Base-by-base conservation (phyloP, 2,329 filamentous ascomycete genomes). In the Fusarium sororula region DNA sequence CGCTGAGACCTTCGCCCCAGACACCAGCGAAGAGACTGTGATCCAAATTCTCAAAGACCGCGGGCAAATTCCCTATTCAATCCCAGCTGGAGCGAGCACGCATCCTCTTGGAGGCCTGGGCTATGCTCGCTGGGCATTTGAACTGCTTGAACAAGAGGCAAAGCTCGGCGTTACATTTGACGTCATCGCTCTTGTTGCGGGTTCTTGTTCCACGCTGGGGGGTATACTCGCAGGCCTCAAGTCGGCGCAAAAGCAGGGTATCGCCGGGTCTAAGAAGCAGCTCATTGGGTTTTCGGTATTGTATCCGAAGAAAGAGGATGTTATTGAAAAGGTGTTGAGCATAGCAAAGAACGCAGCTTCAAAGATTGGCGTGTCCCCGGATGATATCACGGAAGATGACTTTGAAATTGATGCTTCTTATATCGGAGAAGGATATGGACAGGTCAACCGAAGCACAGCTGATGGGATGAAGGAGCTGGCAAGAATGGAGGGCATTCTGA, bases 81-180 rank as follows among this genome's bases (percentile, higher is more conserved):
- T 73, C 5, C 70, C 70, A 22, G n/a, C 60, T 1, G 70, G 70
- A 1, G 70, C 70, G 20, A 73, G 70, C 24, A 44, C 66, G 5
- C 70, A 73, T 56, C 56, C 60, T 11, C 41, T 67, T 1, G 70
- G 70, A 2, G 70, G 70, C 9, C 12, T 73, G 7, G 70, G 70
- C 17, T 73, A 66, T 28, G 70, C 70, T n/a, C 60, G 61, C 13
- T 73, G 70, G 70, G 70, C 53, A 4, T 74, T 73, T 8, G 66
- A 73, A 5, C n/a, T 73, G 4, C 53, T 73, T 4, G 70, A 73
- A 22, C 56, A 73, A 6, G 70, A 74, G 22, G 12, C 22, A 4
- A 73, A 24, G 11, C 35, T 70, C 17, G 61, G 48, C 14, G 20
- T 71, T 7, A 47, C 39, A 5, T 73, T 73, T 44, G 66, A 71